Evolutionary conservation across 371 early-diverging fungal species (phyloP), one percentile per base, ranked within the genome.

Genomic region (Lichtheimia corymbifera): DNA sequence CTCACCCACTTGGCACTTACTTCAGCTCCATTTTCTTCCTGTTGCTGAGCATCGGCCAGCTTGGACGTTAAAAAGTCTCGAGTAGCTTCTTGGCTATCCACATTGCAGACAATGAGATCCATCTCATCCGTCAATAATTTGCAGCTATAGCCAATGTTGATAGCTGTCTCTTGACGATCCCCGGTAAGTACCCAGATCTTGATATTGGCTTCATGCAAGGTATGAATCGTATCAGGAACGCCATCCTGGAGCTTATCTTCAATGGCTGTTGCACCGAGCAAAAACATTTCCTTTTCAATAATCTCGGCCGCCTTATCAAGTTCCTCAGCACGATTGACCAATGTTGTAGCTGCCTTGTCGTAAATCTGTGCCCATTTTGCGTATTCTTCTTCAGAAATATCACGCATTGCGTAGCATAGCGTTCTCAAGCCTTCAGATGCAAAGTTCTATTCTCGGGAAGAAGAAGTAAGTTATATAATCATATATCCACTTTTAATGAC

Each of bases 231-330:
- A 63, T 97, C 94, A 18, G 97, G 95, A 4, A 98, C 99, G 50
- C 95, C 95, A 62, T 98, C 98, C 82, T 99, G 99, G 11, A 99
- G 77, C 70, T 93, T 93, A 75, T 99, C 99, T 81, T 99, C 99
- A 67, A 99, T 98, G 4, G 98, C 99, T 0, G 99, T 97, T 4
- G 97, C 96, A 5, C 99, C 99, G 13, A 99, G 64, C 60, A 97
- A 74, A 53, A 88, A 81, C 77, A 98, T 70, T 47, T 97, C 83
- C 61, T 91, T 86, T 69, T 98, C 99, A 65, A 98, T 97, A 62
- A 94, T 58, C 62, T 97, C 98, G 0, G 96, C 96, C 15, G 93
- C 96, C 64, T 87, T 87, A 61, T 94, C 95, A 9, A 98, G 72
- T 68, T 88, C 92, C 14, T 93, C 91, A 17, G 86, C 84, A 51